phyloP scores from a whole-genome alignment of 176 grass and related monocot genomes.

The Carex pumila region DNA sequence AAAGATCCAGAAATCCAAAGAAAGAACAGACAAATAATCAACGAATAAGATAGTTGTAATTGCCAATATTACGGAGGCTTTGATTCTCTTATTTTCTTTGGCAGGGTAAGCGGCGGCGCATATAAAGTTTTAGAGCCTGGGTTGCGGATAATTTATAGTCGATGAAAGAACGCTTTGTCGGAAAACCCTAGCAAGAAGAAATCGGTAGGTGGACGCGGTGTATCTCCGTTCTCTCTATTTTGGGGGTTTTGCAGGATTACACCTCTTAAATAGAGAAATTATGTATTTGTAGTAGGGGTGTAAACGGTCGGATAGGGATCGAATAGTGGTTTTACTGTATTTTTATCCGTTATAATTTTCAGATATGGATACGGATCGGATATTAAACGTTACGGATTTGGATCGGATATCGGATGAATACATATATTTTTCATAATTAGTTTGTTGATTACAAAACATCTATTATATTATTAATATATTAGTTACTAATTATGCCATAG shows the following conservation, averaged over 20 bases:
- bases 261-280: too few relatives aligned
- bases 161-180: not conserved
- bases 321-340: too few relatives aligned
- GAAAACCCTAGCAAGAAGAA: constrained; percentile 4
- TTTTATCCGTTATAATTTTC: too few relatives aligned
- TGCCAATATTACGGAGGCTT: not conserved
- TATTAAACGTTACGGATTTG: too few relatives aligned
- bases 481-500: too few relatives aligned
- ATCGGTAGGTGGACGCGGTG: not conserved
- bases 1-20: not conserved
- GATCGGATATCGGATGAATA: too few relatives aligned
- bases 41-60: not conserved
- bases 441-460: too few relatives aligned
- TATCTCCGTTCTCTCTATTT: not conserved
- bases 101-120: not conserved
- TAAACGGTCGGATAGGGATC: too few relatives aligned
- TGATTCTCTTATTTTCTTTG: not conserved
- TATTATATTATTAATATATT: too few relatives aligned
- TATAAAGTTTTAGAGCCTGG: not conserved
- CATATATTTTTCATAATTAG: too few relatives aligned
- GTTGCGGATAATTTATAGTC: not conserved
- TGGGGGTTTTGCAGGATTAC: not conserved
- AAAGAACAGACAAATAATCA: not conserved
- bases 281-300: too few relatives aligned
- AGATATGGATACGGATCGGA: too few relatives aligned